Conservation (phyloP, 768 basidiomycete genomes). For the Boletus rubroflammeus region DNA sequence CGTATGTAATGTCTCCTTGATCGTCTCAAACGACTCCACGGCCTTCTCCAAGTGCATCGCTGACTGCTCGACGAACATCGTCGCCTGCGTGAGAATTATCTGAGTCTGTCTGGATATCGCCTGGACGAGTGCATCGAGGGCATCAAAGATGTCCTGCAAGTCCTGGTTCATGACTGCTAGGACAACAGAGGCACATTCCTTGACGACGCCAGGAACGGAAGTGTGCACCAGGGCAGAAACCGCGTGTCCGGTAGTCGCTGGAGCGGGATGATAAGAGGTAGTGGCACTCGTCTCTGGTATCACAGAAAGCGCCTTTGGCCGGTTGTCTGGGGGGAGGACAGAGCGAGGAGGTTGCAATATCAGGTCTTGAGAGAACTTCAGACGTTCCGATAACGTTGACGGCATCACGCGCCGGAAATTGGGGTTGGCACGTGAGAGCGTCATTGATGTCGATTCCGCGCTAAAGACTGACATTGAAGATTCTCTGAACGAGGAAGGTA, state of each 20-base stretch:
- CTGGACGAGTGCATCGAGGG: conserved; percentile 53
- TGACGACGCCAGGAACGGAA: conserved; percentile 48
- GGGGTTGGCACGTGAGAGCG: conserved; percentile 22
- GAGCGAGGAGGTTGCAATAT: conserved; percentile 35
- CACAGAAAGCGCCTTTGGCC: conserved; percentile 31
- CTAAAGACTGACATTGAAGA: conserved; percentile 50
- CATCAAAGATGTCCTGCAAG: conserved; percentile 53
- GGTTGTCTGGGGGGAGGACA: conserved; percentile 15
- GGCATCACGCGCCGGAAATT: conserved; percentile 17
- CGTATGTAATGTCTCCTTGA: conserved; percentile 41
- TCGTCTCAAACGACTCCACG: conserved; percentile 35
- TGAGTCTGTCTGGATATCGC: conserved; percentile 47
- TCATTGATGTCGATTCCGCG: conserved; percentile 39
- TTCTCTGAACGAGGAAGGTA: conserved; percentile 45
- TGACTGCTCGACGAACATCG: conserved; percentile 43
- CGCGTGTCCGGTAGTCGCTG: conserved; percentile 12
- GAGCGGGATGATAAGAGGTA: conserved; percentile 5
- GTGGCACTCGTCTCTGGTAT: conserved; percentile 18
- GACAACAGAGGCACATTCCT: conserved; percentile 43
- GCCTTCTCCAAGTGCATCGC: conserved; percentile 33
- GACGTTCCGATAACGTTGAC: conserved; percentile 25
- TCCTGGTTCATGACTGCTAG: conserved; percentile 47
- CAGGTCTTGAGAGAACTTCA: conserved; percentile 33
- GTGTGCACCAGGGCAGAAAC: conserved; percentile 33
- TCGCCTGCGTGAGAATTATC: conserved; percentile 30